Conservation (phyloP, 2,329 filamentous ascomycete genomes). For the Knufia petricola region DNA sequence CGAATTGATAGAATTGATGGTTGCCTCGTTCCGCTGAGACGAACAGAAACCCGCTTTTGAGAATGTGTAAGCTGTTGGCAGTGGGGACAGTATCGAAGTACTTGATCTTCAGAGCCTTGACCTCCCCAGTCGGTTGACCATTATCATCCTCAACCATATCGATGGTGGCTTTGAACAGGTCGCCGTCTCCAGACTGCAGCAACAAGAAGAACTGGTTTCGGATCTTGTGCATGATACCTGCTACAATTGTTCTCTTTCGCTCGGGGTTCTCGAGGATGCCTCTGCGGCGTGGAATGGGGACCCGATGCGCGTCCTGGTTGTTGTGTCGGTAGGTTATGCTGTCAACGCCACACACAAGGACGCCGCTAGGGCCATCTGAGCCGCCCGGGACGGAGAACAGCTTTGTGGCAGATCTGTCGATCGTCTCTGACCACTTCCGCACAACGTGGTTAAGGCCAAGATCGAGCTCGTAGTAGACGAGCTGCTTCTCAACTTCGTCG, state of each 20-base stretch:
- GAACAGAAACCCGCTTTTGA: constrained; percentile 93
- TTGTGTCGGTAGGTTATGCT: constrained; percentile 96
- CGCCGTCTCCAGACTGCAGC: constrained; percentile 92
- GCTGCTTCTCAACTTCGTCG: constrained; percentile 71
- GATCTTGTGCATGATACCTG: constrained; percentile 95
- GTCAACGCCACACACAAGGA: constrained; percentile 88
- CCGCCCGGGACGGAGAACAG: constrained; percentile 94
- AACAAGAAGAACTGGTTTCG: constrained; percentile 97
- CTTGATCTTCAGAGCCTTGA: constrained; percentile 78
- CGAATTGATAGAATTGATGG: constrained; percentile 91
- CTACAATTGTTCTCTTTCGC: constrained; percentile 75
- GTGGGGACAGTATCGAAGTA: constrained; percentile 96
- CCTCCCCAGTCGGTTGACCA: constrained; percentile 69
- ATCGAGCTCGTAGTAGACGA: constrained; percentile 97
- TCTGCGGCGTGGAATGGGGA: constrained; percentile 77
- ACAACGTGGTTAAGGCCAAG: constrained; percentile 95
- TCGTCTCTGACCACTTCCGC: constrained; percentile 87
- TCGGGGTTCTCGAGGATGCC: constrained; percentile 87
- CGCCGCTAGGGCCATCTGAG: constrained; percentile 85
- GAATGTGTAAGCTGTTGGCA: constrained; percentile 75
- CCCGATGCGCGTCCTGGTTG: constrained; percentile 78
- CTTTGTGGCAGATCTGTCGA: constrained; percentile 79
- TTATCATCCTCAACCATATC: constrained; percentile 78
- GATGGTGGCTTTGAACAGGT: constrained; percentile 91
- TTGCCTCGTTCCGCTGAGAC: constrained; percentile 88